phyloP scores from a whole-genome alignment of 768 basidiomycete species.

The Mycena latifolia region DNA sequence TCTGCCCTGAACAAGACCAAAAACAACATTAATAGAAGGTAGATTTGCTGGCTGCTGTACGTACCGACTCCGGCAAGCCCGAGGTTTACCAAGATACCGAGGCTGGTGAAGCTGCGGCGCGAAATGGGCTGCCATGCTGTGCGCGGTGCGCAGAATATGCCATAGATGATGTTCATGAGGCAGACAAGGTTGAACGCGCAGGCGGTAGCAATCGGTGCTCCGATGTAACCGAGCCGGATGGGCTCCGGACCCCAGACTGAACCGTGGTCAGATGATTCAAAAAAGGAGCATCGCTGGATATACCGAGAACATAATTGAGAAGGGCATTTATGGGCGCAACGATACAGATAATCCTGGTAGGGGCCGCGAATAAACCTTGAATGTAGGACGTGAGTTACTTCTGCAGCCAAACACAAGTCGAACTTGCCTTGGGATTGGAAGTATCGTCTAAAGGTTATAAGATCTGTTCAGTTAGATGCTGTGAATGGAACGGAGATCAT shows the following conservation, averaged over 20 bases:
- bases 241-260: constrained; percentile 86
- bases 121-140: constrained; percentile 89
- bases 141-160: constrained; percentile 67
- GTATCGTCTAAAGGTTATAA: constrained; percentile 66
- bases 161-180: constrained; percentile 71
- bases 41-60: constrained; percentile 30
- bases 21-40: too few relatives aligned
- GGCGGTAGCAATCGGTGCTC: constrained; percentile 93
- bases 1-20: constrained; percentile 68
- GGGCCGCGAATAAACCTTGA: constrained; percentile 84
- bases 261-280: not conserved
- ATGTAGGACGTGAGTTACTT: not conserved
- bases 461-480: constrained; percentile 9
- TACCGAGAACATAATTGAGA: constrained; percentile 89
- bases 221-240: constrained; percentile 88
- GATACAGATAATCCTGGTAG: constrained; percentile 84
- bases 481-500: constrained; percentile 34
- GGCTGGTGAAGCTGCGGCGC: constrained; percentile 70
- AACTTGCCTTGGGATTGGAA: constrained; percentile 83
- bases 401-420: too few relatives aligned
- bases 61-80: constrained; percentile 85
- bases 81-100: constrained; percentile 78
- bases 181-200: constrained; percentile 91
- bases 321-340: constrained; percentile 89
- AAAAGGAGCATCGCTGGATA: not conserved